phyloP scores from a whole-genome alignment of 495 filamentous ascomycete genomes.

The Penicillium herquei region DNA sequence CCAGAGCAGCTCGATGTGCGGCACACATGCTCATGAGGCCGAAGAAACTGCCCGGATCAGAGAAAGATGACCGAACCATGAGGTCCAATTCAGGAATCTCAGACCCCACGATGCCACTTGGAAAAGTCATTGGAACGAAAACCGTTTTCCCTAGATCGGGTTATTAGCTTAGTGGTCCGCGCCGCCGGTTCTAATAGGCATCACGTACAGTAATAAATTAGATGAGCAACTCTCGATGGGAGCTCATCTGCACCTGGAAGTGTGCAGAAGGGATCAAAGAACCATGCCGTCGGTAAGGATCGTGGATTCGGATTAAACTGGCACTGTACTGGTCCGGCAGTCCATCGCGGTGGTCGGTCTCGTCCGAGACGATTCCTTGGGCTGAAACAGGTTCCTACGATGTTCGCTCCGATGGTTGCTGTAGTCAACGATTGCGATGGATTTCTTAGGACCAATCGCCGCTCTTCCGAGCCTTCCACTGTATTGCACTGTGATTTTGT shows the following conservation, averaged over 20 bases:
- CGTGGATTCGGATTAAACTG: slow-evolving; percentile 19
- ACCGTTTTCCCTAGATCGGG: slow-evolving; percentile 26
- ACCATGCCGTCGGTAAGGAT: slow-evolving; percentile 25
- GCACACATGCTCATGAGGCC: slow-evolving; percentile 39
- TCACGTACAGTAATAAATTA: slow-evolving; percentile 36
- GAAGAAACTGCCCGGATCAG: slow-evolving; percentile 36
- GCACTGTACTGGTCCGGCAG: slow-evolving; percentile 11
- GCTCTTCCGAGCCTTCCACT: slow-evolving; percentile 8
- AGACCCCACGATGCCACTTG: slow-evolving; percentile 23
- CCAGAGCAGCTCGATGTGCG: slow-evolving; percentile 33
- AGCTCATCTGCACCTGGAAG: slow-evolving; percentile 26
- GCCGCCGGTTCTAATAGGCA: background rate
- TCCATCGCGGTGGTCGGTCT: slow-evolving; percentile 18
- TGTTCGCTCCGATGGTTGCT: too few species aligned
- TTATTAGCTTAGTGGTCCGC: slow-evolving; percentile 5
- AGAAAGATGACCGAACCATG: slow-evolving; percentile 31
- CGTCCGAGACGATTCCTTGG: background rate
- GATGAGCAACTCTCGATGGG: slow-evolving; percentile 20
- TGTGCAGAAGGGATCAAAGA: slow-evolving; percentile 32
- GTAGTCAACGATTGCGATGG: slow-evolving; percentile 12
- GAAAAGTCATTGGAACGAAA: slow-evolving; percentile 39
- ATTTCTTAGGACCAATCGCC: slow-evolving; percentile 16
- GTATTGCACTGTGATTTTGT: slow-evolving; percentile 1
- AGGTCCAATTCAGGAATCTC: slow-evolving; percentile 24
- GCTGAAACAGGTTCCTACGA: too few species aligned